phyloP scores from a whole-genome alignment of 345 rosid genomes.

The Isatis tinctoria region DNA sequence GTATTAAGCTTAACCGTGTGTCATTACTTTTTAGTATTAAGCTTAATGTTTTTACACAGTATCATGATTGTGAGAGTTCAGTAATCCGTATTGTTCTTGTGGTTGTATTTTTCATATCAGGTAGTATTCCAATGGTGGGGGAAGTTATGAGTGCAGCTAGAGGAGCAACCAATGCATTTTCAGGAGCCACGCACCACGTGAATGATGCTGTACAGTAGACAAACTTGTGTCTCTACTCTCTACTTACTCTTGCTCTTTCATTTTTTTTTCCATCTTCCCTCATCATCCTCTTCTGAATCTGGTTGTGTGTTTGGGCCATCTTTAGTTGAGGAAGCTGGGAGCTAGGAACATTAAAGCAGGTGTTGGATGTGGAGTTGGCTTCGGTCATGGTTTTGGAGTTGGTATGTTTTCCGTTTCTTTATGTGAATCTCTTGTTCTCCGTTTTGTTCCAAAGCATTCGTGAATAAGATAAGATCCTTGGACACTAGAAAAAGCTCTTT shows the following conservation, averaged over 20 bases:
- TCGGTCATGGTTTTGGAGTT: conserved; percentile 39
- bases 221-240: not conserved
- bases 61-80: not conserved
- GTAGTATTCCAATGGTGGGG: conserved; percentile 71
- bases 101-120: conserved; percentile 36
- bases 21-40: too few species aligned
- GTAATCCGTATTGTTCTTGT: not conserved
- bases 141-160: conserved; percentile 89
- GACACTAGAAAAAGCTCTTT: not conserved
- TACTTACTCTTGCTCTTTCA: not conserved
- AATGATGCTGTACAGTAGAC: conserved; percentile 57
- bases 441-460: not conserved
- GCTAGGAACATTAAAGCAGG: conserved; percentile 32
- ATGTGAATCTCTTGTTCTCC: not conserved
- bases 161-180: conserved; percentile 88
- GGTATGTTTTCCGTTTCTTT: conserved; percentile 17
- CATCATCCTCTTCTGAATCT: conserved; percentile 11
- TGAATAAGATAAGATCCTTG: not conserved
- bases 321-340: conserved; percentile 34
- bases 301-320: not conserved
- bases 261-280: not conserved
- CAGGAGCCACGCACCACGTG: conserved; percentile 71
- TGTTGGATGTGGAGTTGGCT: conserved; percentile 36
- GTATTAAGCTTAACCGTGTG: not conserved
- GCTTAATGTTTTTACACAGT: too few species aligned